These are phyloP conservation scores for Pleurotus ostreatus DNA, from an alignment of 768 basidiomycete species.

Conservation along the genomic window DNA sequence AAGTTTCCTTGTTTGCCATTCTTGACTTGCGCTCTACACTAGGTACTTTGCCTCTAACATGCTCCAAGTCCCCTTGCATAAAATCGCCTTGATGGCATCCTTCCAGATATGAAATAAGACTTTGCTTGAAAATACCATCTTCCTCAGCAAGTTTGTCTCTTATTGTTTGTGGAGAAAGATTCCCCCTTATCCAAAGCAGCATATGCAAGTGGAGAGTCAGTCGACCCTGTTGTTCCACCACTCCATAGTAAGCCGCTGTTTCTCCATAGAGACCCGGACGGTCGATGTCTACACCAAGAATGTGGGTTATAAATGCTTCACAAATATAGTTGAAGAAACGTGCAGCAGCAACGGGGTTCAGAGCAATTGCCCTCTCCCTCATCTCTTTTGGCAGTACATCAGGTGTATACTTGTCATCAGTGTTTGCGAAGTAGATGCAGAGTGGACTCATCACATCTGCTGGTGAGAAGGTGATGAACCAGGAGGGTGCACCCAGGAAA, in stretches of 20 bases:
- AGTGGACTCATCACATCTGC: constrained; percentile 26
- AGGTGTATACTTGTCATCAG: constrained; percentile 12
- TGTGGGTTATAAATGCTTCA: constrained; percentile 19
- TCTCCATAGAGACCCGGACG: constrained; percentile 24
- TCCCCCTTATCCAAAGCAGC: constrained; percentile 28
- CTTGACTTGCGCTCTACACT: too few relatives aligned
- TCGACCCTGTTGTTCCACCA: constrained; percentile 31
- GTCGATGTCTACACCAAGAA: constrained; percentile 17
- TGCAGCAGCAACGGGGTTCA: constrained; percentile 25
- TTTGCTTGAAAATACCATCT: constrained; percentile 19
- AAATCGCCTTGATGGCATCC: constrained; percentile 27
- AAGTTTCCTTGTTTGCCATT: too few relatives aligned
- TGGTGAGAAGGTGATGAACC: constrained; percentile 27
- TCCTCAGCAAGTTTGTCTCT: constrained; percentile 19
- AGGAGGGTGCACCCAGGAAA: constrained; percentile 18
- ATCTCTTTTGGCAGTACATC: constrained; percentile 8
- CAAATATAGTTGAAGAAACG: constrained; percentile 23
- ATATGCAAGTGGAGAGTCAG: constrained; percentile 34
- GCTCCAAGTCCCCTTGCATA: constrained; percentile 15
- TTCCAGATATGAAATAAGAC: constrained; percentile 26
- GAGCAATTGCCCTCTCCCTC: constrained; percentile 9
- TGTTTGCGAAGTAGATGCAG: constrained; percentile 25
- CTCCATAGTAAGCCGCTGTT: constrained; percentile 25
- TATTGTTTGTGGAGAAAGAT: constrained; percentile 28
- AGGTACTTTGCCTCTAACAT: constrained; percentile 12